Conservation (phyloP, 495 filamentous ascomycete species). For the Aspergillus sparsus region DNA sequence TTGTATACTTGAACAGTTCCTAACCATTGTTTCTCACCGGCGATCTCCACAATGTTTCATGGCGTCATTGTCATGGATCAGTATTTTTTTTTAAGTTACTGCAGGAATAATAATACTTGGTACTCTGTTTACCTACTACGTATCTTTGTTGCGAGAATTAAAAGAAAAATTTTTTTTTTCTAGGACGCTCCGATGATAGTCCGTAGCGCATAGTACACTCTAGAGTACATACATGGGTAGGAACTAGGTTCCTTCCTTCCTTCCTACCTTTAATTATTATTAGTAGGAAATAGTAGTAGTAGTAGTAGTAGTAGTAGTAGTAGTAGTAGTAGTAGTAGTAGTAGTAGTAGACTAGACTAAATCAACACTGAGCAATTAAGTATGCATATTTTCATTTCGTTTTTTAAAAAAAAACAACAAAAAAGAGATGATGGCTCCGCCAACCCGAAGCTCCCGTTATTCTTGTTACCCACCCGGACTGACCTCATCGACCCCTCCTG, state of each 20-base stretch:
- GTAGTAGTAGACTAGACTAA: no score
- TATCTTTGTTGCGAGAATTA: no score
- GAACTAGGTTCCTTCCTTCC: background rate
- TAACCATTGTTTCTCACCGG: conserved; percentile 34
- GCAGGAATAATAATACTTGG: background rate
- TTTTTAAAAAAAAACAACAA: no score
- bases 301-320: no score
- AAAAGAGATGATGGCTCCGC: conserved; percentile 9
- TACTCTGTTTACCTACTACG: background rate
- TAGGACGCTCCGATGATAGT: background rate
- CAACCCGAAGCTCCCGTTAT: conserved; percentile 36
- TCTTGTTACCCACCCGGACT: conserved; percentile 29
- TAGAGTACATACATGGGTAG: background rate
- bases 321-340: no score
- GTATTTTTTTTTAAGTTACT: conserved; percentile 9
- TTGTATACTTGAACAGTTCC: background rate
- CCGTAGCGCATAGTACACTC: background rate
- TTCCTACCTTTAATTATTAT: no score
- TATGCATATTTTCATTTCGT: no score
- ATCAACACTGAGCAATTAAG: no score
- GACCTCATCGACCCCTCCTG: conserved; percentile 43
- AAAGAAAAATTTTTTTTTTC: no score
- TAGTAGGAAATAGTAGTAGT: no score
- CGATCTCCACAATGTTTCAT: conserved; percentile 25
- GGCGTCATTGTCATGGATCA: conserved; percentile 24